Evolutionary conservation across 164 flowering plant species (phyloP).

Genomic region (Saururus chinensis): DNA sequence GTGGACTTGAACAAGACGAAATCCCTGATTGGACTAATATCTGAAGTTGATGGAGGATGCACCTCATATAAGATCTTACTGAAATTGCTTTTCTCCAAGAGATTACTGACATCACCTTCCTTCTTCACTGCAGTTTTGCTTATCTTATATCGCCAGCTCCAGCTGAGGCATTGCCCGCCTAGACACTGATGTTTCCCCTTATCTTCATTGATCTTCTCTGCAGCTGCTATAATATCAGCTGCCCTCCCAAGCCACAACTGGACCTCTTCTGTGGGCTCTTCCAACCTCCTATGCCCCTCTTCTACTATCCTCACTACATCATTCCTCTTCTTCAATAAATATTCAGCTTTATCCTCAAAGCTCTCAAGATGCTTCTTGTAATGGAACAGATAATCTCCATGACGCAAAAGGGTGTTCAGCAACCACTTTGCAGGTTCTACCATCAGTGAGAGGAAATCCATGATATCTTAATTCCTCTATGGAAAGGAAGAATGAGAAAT

Average conservation of each 20-base stretch:
- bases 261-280: background rate
- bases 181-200: background rate
- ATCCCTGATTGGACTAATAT: background rate
- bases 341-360: background rate
- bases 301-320: background rate
- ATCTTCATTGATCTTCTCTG: background rate
- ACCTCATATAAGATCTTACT: background rate
- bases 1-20: constrained; percentile 1
- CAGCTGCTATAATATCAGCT: background rate
- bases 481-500: background rate
- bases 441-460: background rate
- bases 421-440: background rate
- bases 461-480: background rate
- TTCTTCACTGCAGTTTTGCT: constrained; percentile 1
- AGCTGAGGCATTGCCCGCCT: background rate
- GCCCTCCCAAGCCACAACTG: background rate
- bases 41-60: background rate
- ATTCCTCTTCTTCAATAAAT: background rate
- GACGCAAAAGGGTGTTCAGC: background rate
- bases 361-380: background rate
- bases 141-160: background rate
- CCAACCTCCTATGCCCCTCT: background rate
- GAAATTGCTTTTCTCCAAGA: constrained; percentile 4
- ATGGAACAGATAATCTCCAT: background rate
- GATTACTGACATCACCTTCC: background rate